Base-by-base conservation (phyloP, 2,329 filamentous ascomycete species). In the Aspergillus carbonarius region DNA sequence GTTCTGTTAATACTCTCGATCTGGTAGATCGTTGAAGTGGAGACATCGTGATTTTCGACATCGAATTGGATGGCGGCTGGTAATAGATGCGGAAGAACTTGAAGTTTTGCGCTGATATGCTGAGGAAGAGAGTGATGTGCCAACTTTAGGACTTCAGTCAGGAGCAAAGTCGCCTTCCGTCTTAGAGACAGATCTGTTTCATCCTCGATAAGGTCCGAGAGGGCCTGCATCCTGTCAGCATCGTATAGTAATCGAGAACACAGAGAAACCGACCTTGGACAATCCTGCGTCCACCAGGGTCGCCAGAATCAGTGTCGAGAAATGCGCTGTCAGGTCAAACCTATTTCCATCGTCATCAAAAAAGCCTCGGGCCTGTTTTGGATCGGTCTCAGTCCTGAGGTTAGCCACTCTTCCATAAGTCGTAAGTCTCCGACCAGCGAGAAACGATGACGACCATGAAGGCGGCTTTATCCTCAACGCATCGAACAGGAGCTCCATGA, bases 1-100 rank as follows among this genome's bases (percentile, higher is more conserved):
- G 93, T 98, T 62, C 92, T 87, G 73, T 93, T 99, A 65, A 99
- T 92, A 71, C 93, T 97, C 77, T 96, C 96, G 55, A 99, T 96
- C 72, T 98, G 95, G 70, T 98, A 99, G 12, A 99, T 91, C 17
- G 96, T 96, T 7, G 92, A 88, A 7, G 92, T 93, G 6, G 93
- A 92, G 57, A 90, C 82, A 66, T 93, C 93, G 55, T 91, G 88
- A 23, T 87, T 83, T 30, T 93, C 86, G 18, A 86, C 82, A 20
- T 85, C 81, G 66, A 93, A 91, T 34, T 87, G 83, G 1, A 90
- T 83, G 4, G 93, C 92, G 0, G 88, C 86, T 6, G 88, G 83
- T 68, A 99, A 89, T 1, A 98, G 81, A 61, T 93, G 89, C 0
- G 95, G 95, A 17, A 99, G 83, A 5, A 96, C 84, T 70, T 99